Base-by-base conservation (phyloP, 805 yeast species). In the Starmerella lactis-condensi region DNA sequence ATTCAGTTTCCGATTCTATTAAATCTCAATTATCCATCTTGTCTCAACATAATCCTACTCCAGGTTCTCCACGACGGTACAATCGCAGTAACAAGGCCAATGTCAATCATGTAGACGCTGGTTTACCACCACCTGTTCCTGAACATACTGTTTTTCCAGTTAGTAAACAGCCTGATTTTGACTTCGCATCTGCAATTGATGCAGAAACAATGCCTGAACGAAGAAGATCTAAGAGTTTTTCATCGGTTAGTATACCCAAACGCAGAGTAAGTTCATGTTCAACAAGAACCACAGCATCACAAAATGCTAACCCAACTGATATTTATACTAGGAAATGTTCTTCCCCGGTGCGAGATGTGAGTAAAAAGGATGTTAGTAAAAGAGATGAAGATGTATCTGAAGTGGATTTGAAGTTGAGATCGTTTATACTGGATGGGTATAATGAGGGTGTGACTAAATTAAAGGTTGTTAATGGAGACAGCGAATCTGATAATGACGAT, bases 121-220 rank as follows among this genome's bases (percentile, higher is more conserved):
- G 36, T 6, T 31, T 42, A 6, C 45, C 45, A 2, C 46, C 46
- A 4, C 30, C 29, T 4, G 45, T 41, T 6, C 46, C 46, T 2
- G 37, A 33, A n/a, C 46, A 41, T 12, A 21, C 23, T n/a, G 11
- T 21, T 11, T n/a, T n/a, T n/a, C n/a, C n/a, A n/a, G n/a, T n/a
- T n/a, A n/a, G n/a, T n/a, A n/a, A n/a, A n/a, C n/a, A n/a, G n/a
- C n/a, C n/a, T n/a, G n/a, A n/a, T n/a, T n/a, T n/a, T n/a, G n/a
- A n/a, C n/a, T n/a, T n/a, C n/a, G n/a, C n/a, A n/a, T n/a, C n/a
- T n/a, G n/a, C n/a, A n/a, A n/a, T n/a, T n/a, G n/a, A n/a, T n/a
- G n/a, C n/a, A n/a, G n/a, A n/a, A n/a, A n/a, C n/a, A n/a, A n/a
- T n/a, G n/a, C n/a, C n/a, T n/a, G n/a, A n/a, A n/a, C 23, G 23